phyloP scores from a whole-genome alignment of 306 rosid species.

The Cyclanthera cordifolia region DNA sequence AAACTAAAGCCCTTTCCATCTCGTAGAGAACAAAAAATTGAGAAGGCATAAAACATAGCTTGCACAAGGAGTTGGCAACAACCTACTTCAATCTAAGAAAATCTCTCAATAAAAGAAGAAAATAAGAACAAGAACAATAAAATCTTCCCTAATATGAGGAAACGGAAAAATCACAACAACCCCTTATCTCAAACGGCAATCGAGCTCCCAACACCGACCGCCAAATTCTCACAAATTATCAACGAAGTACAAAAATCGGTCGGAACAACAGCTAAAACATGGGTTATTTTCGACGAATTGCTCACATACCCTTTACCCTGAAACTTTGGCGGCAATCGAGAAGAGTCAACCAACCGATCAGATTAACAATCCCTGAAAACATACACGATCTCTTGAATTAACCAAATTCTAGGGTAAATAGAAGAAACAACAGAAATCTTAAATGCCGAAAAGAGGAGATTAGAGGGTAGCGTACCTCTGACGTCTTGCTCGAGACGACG shows the following conservation, averaged over 20 bases:
- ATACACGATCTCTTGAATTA: not conserved
- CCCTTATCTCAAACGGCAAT: not conserved
- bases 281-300: not conserved
- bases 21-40: not conserved
- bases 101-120: too few species aligned
- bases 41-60: not conserved
- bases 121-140: too few species aligned
- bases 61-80: not conserved
- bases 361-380: not conserved
- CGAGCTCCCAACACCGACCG: slow-evolving; percentile 1
- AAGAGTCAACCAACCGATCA: not conserved
- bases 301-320: not conserved
- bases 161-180: not conserved
- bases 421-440: not conserved
- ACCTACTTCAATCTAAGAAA: not conserved
- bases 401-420: slow-evolving; percentile 1
- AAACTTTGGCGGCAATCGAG: not conserved
- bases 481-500: slow-evolving; percentile 6
- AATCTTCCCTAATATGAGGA: too few species aligned
- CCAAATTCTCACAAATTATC: not conserved
- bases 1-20: not conserved
- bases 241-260: too few species aligned
- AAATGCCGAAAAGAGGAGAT: not conserved
- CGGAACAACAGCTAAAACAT: not conserved
- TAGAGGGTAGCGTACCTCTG: not conserved